phyloP scores from a whole-genome alignment of 768 basidiomycete species.

The Agaricus subrufescens region DNA sequence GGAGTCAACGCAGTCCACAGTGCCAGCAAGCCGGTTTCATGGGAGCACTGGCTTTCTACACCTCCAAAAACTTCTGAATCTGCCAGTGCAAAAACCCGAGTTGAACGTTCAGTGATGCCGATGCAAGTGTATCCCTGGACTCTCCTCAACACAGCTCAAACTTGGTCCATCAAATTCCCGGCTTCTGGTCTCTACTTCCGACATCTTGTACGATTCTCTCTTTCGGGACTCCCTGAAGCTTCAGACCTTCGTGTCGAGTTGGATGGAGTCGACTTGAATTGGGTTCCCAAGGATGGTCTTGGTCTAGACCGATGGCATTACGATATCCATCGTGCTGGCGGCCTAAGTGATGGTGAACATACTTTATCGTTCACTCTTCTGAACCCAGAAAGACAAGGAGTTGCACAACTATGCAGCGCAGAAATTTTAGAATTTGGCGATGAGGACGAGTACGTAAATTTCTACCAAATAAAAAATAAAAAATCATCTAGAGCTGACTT shows the following conservation, averaged over 20 bases:
- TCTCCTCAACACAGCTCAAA: constrained; percentile 51
- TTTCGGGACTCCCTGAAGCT: constrained; percentile 60
- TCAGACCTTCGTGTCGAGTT: constrained; percentile 53
- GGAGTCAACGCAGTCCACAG: constrained; percentile 60
- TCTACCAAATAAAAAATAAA: background rate
- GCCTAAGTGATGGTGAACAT: constrained; percentile 49
- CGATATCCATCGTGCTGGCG: constrained; percentile 40
- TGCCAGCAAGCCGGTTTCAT: constrained; percentile 41
- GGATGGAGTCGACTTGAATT: constrained; percentile 56
- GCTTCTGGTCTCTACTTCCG: constrained; percentile 63
- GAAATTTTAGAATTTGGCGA: constrained; percentile 73
- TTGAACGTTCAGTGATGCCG: constrained; percentile 72
- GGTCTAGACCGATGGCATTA: constrained; percentile 78
- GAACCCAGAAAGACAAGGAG: constrained; percentile 41
- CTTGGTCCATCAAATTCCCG: constrained; percentile 57
- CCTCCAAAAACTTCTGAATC: background rate
- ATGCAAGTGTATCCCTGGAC: constrained; percentile 76
- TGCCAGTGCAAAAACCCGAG: constrained; percentile 22
- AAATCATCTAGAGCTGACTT: background rate
- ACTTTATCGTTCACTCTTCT: constrained; percentile 53
- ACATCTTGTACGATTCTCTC: constrained; percentile 63
- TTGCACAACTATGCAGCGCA: constrained; percentile 71
- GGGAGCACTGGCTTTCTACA: constrained; percentile 67
- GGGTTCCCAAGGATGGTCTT: constrained; percentile 51
- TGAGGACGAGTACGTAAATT: constrained; percentile 46